Base-by-base conservation (phyloP, 2,329 filamentous ascomycete genomes). In the Cadophora sp. region DNA sequence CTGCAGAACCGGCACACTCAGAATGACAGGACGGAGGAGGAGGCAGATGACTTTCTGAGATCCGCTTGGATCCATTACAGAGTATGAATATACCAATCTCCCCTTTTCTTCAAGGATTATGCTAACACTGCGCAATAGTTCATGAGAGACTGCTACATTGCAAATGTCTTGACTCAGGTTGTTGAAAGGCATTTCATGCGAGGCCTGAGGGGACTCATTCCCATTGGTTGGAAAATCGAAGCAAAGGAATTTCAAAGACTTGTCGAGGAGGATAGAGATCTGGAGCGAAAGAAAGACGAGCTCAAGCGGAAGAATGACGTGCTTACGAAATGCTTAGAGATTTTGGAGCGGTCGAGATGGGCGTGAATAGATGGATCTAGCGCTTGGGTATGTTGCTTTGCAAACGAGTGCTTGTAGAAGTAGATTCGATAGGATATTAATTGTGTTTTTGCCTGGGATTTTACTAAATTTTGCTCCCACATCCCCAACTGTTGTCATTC, bases 101-200 rank as follows among this genome's bases (percentile, higher is more conserved):
- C n/a, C n/a, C n/a, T n/a, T n/a, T n/a, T n/a, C n/a, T 13, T 27
- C 9, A 33, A 33, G 30, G 4, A 9, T 9, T 33, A 4, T 33
- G 11, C 27, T 41, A 24, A 51, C 36, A 22, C n/a, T n/a, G n/a
- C n/a, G 14, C 4, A 14, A 33, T 20, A 41, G 61, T 41, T 55
- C 33, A 63, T 45, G 36, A 55, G 47, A 41, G 48, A 63, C 45
- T 55, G 27, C 20, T 63, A 53, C 20, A 53, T 63, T 30, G 47
- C 47, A 4, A 63, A 56, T 47, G 61, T 63, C 7, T 27, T 63
- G 13, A 63, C 48, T 20, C 61, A 63, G 27, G 48, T 56, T 3
- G 45, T 63, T 41, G 61, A 63, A 27, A 27, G 61, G 30, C 61
- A 63, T 55, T 53, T 63, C 18, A 51, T 62, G 47, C 59, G 59